These are phyloP conservation scores for Chalciporus sp. DNA, from an alignment of 1,284 basidiomycete genomes.

Conservation along the genomic window DNA sequence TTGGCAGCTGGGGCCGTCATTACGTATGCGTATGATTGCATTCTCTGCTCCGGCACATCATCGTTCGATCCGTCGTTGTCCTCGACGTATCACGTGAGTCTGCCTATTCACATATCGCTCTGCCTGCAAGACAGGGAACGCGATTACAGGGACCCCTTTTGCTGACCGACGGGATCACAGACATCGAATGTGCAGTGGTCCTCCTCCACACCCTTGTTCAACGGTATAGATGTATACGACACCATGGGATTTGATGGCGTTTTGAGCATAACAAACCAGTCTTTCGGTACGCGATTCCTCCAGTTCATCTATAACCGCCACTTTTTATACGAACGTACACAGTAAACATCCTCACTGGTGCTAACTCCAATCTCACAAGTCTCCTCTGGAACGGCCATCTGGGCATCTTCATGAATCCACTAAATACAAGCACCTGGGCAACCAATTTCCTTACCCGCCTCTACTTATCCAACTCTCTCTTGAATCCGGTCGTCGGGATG, in stretches of 20 bases:
- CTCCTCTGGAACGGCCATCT: conserved; percentile 27
- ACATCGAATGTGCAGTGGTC: conserved; percentile 20
- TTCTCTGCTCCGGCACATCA: conserved; percentile 29
- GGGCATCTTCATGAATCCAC: conserved; percentile 28
- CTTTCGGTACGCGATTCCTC: conserved; percentile 19
- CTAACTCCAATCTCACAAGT: neutral
- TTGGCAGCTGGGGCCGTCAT: conserved; percentile 13
- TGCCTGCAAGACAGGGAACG: neutral
- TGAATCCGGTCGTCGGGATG: conserved; percentile 36
- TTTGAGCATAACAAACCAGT: conserved; percentile 9
- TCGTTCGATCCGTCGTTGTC: conserved; percentile 28
- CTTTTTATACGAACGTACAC: neutral
- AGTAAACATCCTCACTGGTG: conserved; percentile 29
- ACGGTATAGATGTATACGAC: conserved; percentile 19
- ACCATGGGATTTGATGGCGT: conserved; percentile 29
- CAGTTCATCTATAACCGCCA: neutral
- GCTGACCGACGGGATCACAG: conserved; percentile 6
- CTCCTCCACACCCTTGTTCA: conserved; percentile 17
- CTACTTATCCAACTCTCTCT: conserved; percentile 24
- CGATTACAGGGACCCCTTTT: neutral
- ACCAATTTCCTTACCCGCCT: conserved; percentile 21
- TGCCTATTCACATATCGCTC: neutral
- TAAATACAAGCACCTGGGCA: conserved; percentile 14
- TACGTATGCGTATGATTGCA: conserved; percentile 25
- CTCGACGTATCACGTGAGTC: conserved; percentile 30